Percentiles rank a stretch among this genome's conserved stretches.
These are phyloP conservation scores for Boeremia lycopersici DNA, from an alignment of 2,329 filamentous ascomycete genomes.

Conservation along the genomic window DNA sequence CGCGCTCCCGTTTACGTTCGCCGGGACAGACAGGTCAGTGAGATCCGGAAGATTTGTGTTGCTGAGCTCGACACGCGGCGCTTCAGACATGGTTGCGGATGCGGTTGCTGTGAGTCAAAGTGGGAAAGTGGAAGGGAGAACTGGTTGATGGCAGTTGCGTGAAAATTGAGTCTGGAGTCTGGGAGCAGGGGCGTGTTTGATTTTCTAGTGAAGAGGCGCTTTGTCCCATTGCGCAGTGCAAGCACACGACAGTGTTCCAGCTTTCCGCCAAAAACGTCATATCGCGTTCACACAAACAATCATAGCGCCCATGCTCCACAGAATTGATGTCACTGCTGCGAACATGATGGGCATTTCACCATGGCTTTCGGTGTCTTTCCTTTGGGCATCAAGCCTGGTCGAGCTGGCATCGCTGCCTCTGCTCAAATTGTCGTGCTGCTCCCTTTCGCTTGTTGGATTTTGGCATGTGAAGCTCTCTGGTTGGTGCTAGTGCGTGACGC, in stretches of 20 bases:
- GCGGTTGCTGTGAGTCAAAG: background rate
- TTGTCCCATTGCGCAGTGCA: constrained; percentile 10
- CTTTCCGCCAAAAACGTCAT: constrained; percentile 14
- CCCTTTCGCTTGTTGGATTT: constrained; percentile 10
- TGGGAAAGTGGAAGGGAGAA: constrained; percentile 1
- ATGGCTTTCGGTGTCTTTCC: constrained; percentile 4
- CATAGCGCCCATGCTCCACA: constrained; percentile 11
- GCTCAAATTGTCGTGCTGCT: constrained; percentile 9
- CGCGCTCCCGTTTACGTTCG: constrained; percentile 30
- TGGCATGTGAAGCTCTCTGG: constrained; percentile 12
- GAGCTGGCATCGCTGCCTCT: background rate
- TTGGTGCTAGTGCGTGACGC: background rate
- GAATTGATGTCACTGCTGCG: constrained; percentile 15
- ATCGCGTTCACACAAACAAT: constrained; percentile 17
- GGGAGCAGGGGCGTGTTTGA: constrained; percentile 10
- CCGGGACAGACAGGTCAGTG: constrained; percentile 32
- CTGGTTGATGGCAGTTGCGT: constrained; percentile 3
- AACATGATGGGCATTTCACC: background rate
- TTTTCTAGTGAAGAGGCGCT: constrained; percentile 14
- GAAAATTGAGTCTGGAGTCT: constrained; percentile 1
- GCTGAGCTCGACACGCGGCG: constrained; percentile 40
- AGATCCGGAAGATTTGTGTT: constrained; percentile 35
- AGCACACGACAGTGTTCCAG: constrained; percentile 19
- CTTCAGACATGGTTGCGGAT: constrained; percentile 35
- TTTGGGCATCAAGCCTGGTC: constrained; percentile 7